Evolutionary conservation across 306 rosid genomes (phyloP), one percentile per base, ranked within the genome.

Genomic region (Trichosanthes truncata): DNA sequence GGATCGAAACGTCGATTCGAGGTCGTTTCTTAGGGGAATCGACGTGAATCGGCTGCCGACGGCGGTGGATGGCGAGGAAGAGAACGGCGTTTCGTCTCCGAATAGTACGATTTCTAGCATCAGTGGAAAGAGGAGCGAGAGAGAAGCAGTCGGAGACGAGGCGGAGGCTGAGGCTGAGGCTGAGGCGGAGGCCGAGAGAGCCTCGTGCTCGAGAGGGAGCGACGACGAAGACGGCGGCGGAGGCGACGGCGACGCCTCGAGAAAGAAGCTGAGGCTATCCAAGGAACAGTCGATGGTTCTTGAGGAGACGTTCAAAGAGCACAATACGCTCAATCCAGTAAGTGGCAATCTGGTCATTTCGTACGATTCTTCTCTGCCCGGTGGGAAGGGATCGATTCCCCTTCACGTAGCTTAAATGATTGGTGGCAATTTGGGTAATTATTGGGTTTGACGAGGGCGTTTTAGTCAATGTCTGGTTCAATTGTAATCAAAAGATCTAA

Each of bases 301-400:
- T 9, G 99, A 95, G 65, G 99, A 95, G 76, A 90, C 91, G 7
- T 95, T 93, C 90, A 95, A 92, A 83, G 97, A 90, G 76, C 97
- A 95, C 79, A 88, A 87, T 55, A 89, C 97, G 3, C 88, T 95
- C 41, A 95, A 91, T 65, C 92, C 97, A 84, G 98, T 94, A 31
- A 92, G 90, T 73, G 83, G 80, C 20, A n/a, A 25, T 80, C 45
- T 25, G 14, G 77, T 79, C 78, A 25, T 69, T 84, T 74, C 5
- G 0, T 45, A 49, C 45, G 46, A 53, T 51, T 31, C 11, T 23
- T 69, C 40, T 14, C 20, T 57, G 36, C 21, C 29, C 17, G 56
- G 40, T 59, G 45, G 25, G 23, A 33, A 31, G 5, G 72, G 29
- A 29, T 21, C 41, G 74, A 67, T 72, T 66, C 48, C 46, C 72